Base-by-base conservation (phyloP, 208 protist species). In the Acanthamoeba divionensis region DNA sequence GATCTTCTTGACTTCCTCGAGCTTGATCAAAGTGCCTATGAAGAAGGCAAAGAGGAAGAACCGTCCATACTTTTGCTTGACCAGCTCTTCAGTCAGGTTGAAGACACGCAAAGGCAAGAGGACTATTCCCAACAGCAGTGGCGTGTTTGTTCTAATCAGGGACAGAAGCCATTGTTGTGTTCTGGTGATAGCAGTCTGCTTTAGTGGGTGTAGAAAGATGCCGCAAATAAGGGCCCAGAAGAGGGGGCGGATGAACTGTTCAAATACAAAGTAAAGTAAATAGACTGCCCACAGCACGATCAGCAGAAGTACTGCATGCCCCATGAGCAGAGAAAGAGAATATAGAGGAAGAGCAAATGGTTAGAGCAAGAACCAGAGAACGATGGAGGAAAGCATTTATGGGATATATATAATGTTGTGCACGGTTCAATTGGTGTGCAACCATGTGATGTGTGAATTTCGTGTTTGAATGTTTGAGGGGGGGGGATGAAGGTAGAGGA, bases 241-340 rank as follows among this genome's bases (percentile, higher is more conserved):
- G 2, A 79, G 41, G 18, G 69, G 69, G 12, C 69, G 38, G 10
- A 79, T n/a, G 69, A 79, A 79, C 44, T 79, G 69, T 15, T 79
- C 69, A 29, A 79, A 79, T 41, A 79, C 69, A 54, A 79, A 79
- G 41, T 79, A 79, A 48, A 79, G 69, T 29, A 79, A 24, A 48
- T 57, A 79, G 69, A 79, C 50, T 41, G 69, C 69, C 69, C 69
- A 79, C 6, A 79, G 38, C 45, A 48, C 55, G 69, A 79, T 41
- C 45, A 79, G 50, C 45, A 79, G 69, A 48, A 79, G 55, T 9
- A 79, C n/a, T n/a, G n/a, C n/a, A n/a, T n/a, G n/a, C n/a, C n/a
- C n/a, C n/a, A n/a, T n/a, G n/a, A n/a, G n/a, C n/a, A n/a, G n/a
- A n/a, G n/a, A n/a, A n/a, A n/a, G n/a, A n/a, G n/a, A n/a, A n/a